Evolutionary conservation across 2,329 filamentous ascomycete genomes (phyloP).

Genomic region (Xylariaceae sp.): DNA sequence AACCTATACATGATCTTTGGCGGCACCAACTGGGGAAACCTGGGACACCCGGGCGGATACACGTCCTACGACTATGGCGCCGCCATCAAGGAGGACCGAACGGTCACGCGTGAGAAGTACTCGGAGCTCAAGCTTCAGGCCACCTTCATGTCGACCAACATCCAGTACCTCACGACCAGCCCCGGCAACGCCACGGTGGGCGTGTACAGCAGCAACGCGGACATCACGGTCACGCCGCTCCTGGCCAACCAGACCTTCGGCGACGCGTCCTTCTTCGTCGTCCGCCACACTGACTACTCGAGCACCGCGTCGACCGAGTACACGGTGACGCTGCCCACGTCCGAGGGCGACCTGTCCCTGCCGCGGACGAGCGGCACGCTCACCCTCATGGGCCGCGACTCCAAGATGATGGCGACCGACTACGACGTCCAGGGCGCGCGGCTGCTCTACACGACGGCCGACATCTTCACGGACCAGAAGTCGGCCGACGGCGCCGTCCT

Average conservation of each 20-base stretch:
- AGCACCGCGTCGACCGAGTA: slow-evolving; percentile 51
- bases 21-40: slow-evolving; percentile 79
- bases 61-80: slow-evolving; percentile 51
- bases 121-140: slow-evolving; percentile 70
- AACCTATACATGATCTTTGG: slow-evolving; percentile 56
- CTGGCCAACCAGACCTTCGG: slow-evolving; percentile 38
- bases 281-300: slow-evolving; percentile 60
- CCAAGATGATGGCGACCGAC: slow-evolving; percentile 59
- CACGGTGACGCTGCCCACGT: slow-evolving; percentile 54
- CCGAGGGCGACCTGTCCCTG: slow-evolving; percentile 46
- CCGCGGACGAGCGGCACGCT: slow-evolving; percentile 52
- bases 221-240: slow-evolving; percentile 55
- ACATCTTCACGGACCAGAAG: slow-evolving; percentile 56
- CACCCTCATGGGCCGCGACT: slow-evolving; percentile 56
- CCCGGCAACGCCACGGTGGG: slow-evolving; percentile 44
- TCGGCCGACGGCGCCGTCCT: slow-evolving; percentile 38
- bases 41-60: slow-evolving; percentile 61
- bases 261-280: slow-evolving; percentile 53
- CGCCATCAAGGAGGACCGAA: slow-evolving; percentile 61
- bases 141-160: slow-evolving; percentile 66
- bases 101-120: slow-evolving; percentile 67
- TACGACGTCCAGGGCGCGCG: slow-evolving; percentile 51
- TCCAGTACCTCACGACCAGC: slow-evolving; percentile 56
- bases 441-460: slow-evolving; percentile 61
- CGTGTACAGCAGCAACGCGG: slow-evolving; percentile 41